Percentiles rank a stretch among this genome's conserved stretches.
Conservation (phyloP, 768 basidiomycete genomes). For the Ephemerocybe angulata region DNA sequence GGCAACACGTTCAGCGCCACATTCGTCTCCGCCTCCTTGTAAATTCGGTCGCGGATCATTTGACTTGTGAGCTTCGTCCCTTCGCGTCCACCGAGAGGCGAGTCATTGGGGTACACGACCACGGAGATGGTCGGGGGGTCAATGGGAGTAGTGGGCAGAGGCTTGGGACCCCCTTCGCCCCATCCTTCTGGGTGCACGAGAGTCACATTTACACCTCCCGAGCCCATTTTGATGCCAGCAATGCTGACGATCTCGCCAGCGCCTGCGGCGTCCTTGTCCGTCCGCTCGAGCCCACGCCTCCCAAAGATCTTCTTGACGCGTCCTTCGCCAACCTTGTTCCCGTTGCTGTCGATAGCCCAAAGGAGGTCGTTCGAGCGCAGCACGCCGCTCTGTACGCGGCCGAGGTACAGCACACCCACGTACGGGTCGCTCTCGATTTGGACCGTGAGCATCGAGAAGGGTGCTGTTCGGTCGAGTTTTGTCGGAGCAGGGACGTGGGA, state of each 20-base stretch:
- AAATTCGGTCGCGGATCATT: slow-evolving; percentile 44
- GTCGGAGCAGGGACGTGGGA: slow-evolving; percentile 39
- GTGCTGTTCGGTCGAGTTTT: slow-evolving; percentile 33
- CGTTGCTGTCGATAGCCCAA: slow-evolving; percentile 36
- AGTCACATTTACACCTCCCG: slow-evolving; percentile 43
- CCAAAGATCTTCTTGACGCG: slow-evolving; percentile 46
- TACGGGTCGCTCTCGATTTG: slow-evolving; percentile 51
- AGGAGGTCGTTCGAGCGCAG: slow-evolving; percentile 38
- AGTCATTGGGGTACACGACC: slow-evolving; percentile 45
- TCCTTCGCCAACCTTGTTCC: slow-evolving; percentile 46
- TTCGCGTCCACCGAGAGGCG: slow-evolving; percentile 43
- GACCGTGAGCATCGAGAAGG: slow-evolving; percentile 51
- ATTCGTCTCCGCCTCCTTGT: slow-evolving; percentile 50
- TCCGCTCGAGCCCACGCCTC: slow-evolving; percentile 36
- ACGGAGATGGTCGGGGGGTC: slow-evolving; percentile 50
- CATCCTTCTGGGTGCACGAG: slow-evolving; percentile 43
- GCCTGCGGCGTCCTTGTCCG: slow-evolving; percentile 41
- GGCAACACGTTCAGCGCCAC: slow-evolving; percentile 48
- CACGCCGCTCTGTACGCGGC: slow-evolving; percentile 41
- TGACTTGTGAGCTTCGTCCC: slow-evolving; percentile 49
- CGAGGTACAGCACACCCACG: slow-evolving; percentile 47
- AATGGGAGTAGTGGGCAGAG: slow-evolving; percentile 39
- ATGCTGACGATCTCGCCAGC: slow-evolving; percentile 49
- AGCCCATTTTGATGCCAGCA: slow-evolving; percentile 40
- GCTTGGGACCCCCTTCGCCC: slow-evolving; percentile 35